A percentile compares a stretch with the other conserved stretches of the same genome.
These are phyloP conservation scores for Serpula lacrymans DNA, from an alignment of 768 basidiomycete species.

Conservation along the genomic window DNA sequence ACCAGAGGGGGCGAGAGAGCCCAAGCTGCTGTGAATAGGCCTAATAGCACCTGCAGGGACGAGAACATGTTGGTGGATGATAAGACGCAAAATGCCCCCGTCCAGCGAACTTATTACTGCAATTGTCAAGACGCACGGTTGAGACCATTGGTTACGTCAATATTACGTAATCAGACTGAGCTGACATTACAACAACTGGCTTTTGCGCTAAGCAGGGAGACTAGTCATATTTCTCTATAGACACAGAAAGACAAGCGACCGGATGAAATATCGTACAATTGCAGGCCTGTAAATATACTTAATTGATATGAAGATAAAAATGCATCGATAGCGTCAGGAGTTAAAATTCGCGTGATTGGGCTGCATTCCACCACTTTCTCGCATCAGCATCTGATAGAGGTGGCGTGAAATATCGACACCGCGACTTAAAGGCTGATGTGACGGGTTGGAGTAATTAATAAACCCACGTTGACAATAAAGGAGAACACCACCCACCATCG, in stretches of 20 bases:
- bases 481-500: constrained; percentile 49
- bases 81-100: constrained; percentile 7
- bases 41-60: constrained; percentile 12
- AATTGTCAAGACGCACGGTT: too few species aligned
- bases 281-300: too few species aligned
- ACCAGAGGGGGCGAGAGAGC: constrained; percentile 14
- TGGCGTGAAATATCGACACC: constrained; percentile 77
- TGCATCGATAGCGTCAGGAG: too few species aligned
- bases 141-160: constrained; percentile 2
- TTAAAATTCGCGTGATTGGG: constrained; percentile 28
- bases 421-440: constrained; percentile 71
- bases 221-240: too few species aligned
- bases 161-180: constrained; percentile 26
- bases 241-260: too few species aligned
- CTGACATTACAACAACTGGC: too few species aligned
- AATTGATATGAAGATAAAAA: too few species aligned
- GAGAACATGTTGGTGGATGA: constrained; percentile 11
- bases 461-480: constrained; percentile 4
- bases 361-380: constrained; percentile 52
- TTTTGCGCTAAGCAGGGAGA: too few species aligned
- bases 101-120: too few species aligned
- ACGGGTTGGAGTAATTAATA: constrained; percentile 10
- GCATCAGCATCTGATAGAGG: constrained; percentile 57
- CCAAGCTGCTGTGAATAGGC: constrained; percentile 9
- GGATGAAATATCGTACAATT: too few species aligned